These are phyloP conservation scores for Phylloporus sp. DNA, from an alignment of 1,284 basidiomycete genomes.

Conservation along the genomic window DNA sequence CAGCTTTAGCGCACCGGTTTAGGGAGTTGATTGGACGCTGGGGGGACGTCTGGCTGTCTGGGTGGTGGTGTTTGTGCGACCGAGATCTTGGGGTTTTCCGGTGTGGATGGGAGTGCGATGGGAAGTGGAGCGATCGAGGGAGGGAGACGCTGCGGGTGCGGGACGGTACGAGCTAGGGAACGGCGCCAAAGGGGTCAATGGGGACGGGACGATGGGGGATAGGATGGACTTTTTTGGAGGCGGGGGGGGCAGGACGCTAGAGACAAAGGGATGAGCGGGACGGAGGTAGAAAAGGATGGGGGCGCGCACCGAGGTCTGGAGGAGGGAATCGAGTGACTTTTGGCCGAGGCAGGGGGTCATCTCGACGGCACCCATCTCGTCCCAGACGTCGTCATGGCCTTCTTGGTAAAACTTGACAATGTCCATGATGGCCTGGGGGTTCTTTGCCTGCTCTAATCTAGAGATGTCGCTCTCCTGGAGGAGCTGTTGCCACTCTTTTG, in stretches of 20 bases:
- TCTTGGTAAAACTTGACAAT: constrained; percentile 99
- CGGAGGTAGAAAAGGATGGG: constrained; percentile 6
- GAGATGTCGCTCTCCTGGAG: constrained; percentile 97
- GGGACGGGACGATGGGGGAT: constrained; percentile 37
- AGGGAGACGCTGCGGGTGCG: constrained; percentile 61
- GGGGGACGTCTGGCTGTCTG: too few relatives aligned
- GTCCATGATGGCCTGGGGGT: constrained; percentile 98
- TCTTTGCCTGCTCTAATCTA: too few relatives aligned
- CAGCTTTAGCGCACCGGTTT: too few relatives aligned
- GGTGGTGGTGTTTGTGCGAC: too few relatives aligned
- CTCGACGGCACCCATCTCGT: constrained; percentile 71
- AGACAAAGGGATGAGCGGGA: constrained; percentile 27
- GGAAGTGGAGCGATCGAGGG: constrained; percentile 78
- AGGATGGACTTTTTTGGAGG: constrained; percentile 59
- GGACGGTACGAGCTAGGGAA: constrained; percentile 65
- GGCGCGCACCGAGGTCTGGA: constrained; percentile 55
- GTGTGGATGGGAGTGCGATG: constrained; percentile 65
- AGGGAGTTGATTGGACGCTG: too few relatives aligned
- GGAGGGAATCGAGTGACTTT: too few relatives aligned
- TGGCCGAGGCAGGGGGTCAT: constrained; percentile 26
- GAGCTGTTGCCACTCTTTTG: constrained; percentile 99
- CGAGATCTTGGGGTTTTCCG: constrained; percentile 54
- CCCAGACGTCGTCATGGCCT: constrained; percentile 79
- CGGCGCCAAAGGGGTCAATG: constrained; percentile 35
- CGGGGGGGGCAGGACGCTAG: constrained; percentile 50